Evolutionary conservation across 2,329 filamentous ascomycete species (phyloP).

Genomic region (Juglanconis sp.): DNA sequence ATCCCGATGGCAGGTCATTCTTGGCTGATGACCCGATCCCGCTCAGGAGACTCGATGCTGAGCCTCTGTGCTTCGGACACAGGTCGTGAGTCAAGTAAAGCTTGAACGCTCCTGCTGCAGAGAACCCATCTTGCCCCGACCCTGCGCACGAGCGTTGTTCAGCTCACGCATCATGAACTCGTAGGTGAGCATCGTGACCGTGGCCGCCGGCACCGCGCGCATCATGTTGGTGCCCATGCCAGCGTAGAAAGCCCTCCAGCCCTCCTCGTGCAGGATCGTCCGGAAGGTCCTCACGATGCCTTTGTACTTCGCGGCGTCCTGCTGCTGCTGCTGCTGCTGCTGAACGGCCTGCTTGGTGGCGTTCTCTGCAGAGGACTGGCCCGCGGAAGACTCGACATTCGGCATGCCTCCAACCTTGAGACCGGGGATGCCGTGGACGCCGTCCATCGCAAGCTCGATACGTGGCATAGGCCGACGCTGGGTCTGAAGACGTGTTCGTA

Average conservation of each 20-base stretch:
- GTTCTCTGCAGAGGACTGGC: constrained; percentile 33
- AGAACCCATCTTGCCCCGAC: constrained; percentile 27
- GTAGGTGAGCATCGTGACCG: constrained; percentile 96
- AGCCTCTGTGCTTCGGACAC: neutral
- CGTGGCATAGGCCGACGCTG: constrained; percentile 71
- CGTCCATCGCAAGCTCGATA: constrained; percentile 46
- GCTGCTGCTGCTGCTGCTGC: constrained; percentile 24
- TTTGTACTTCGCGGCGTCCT: constrained; percentile 57
- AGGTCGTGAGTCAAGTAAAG: constrained; percentile 6
- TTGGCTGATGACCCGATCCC: neutral
- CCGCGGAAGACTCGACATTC: constrained; percentile 25
- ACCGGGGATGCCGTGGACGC: constrained; percentile 43
- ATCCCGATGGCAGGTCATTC: neutral
- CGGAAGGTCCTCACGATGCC: constrained; percentile 79
- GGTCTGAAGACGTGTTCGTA: constrained; percentile 89
- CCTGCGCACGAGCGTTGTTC: constrained; percentile 42
- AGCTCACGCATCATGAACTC: constrained; percentile 67
- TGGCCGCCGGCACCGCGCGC: constrained; percentile 88
- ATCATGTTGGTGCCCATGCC: constrained; percentile 98
- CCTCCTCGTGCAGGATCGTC: constrained; percentile 85
- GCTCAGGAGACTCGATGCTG: neutral
- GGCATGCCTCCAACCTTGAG: constrained; percentile 15
- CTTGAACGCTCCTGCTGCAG: neutral
- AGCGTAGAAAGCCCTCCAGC: constrained; percentile 94
- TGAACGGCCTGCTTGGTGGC: constrained; percentile 20